Evolutionary conservation across 2,329 filamentous ascomycete genomes (phyloP), one percentile per base, ranked within the genome.

Genomic region (Ciborinia camelliae): DNA sequence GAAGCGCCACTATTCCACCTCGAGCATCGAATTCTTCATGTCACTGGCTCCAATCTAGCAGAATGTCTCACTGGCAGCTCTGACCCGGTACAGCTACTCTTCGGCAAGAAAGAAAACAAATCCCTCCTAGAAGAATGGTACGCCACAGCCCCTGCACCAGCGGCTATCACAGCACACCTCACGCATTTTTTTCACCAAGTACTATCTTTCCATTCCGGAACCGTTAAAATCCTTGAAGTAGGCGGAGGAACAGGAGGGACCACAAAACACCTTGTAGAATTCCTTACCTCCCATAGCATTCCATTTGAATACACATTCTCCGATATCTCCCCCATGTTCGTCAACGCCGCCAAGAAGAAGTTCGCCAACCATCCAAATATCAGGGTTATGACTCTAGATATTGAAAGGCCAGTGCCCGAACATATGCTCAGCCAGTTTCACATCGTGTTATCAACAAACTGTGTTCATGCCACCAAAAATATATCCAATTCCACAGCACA

Each of bases 231-330:
- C 37, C 73, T 82, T 58, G 47, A 50, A 50, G 28, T 50, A 0
- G 47, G 47, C 9, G 47, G 47, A 10, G 47, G 47, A 39, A 55
- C 52, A 15, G 52, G 30, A 39, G 37, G 37, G 8, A 39, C 30
- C 30, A 35, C 52, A n/a, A 41, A 35, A 39, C 20, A 37, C n/a
- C n/a, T 55, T 15, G 37, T 55, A 70, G 9, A 78, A 79, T 0
- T 75, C 83, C 52, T 69, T 82, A 2, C 80, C 81, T 0, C 71
- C 84, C 54, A 62, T 0, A 69, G 68, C 8, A 63, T 77, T 0
- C 67, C 70, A 0, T 66, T 80, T 20, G 64, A 73, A 8, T 81
- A 81, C 64, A 79, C 77, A 0, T 77, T 81, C 62, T 80, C 79
- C 0, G 80, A 82, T 53, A 48, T 82, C 10, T 50, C 47, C 26